Percentiles rank a stretch among this genome's conserved stretches.
Conservation (phyloP, 2,329 filamentous ascomycete genomes). For the Penicillium sp. region DNA sequence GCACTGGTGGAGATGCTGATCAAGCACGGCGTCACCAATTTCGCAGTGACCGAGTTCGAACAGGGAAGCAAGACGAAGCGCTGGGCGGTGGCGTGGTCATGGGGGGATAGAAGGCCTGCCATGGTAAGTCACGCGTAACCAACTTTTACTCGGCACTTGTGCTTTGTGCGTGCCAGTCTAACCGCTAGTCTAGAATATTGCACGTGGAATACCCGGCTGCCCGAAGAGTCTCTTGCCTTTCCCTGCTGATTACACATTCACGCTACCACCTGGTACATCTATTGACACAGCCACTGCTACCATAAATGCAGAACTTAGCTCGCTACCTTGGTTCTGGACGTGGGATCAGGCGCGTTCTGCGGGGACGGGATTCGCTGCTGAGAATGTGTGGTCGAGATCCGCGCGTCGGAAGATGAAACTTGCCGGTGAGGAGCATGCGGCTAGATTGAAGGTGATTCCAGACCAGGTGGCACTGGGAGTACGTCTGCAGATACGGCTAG, state of each 20-base stretch:
- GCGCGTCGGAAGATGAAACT: constrained; percentile 59
- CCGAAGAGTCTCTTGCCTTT: constrained; percentile 53
- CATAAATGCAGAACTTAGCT: constrained; percentile 49
- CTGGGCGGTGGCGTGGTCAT: constrained; percentile 91
- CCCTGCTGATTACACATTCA: constrained; percentile 50
- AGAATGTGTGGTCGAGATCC: constrained; percentile 76
- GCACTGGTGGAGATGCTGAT: constrained; percentile 60
- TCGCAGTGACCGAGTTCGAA: constrained; percentile 74
- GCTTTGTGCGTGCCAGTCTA: background rate
- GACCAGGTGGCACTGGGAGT: constrained; percentile 56
- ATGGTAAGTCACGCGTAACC: constrained; percentile 37
- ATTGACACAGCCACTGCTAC: constrained; percentile 33
- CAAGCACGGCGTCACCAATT: constrained; percentile 64
- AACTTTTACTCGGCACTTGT: background rate
- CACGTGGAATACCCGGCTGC: constrained; percentile 42
- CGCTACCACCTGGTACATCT: constrained; percentile 20
- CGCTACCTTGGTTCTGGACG: constrained; percentile 62
- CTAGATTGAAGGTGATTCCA: constrained; percentile 31
- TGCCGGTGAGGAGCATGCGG: constrained; percentile 15
- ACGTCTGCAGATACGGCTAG: constrained; percentile 49
- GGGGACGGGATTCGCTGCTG: constrained; percentile 59
- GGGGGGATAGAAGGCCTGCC: constrained; percentile 62
- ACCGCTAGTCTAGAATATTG: constrained; percentile 22
- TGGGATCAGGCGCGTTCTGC: constrained; percentile 56
- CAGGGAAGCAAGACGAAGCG: constrained; percentile 75